These are phyloP conservation scores for Ophiostoma quercus DNA, from an alignment of 2,329 filamentous ascomycete species.

Conservation along the genomic window DNA sequence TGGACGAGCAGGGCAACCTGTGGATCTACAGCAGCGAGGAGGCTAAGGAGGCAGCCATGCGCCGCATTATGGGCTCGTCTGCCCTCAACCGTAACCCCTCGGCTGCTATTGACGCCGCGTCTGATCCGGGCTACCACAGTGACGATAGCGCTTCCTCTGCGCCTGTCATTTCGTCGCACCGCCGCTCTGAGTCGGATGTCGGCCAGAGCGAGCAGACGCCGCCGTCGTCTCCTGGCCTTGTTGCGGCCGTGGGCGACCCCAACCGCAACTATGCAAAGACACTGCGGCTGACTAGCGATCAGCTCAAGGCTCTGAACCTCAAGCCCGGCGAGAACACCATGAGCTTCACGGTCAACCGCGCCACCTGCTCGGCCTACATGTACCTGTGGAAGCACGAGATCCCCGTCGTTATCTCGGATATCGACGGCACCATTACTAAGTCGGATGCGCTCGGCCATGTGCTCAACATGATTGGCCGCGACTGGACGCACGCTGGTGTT, in stretches of 20 bases:
- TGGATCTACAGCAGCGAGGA: conserved; percentile 99
- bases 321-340: conserved; percentile 85
- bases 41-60: conserved; percentile 82
- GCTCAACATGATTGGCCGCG: conserved; percentile 90
- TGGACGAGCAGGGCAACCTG: conserved; percentile 92
- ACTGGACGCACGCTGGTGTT: conserved; percentile 96
- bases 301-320: conserved; percentile 78
- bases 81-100: conserved; percentile 47
- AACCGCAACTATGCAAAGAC: conserved; percentile 95
- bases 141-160: conserved; percentile 64
- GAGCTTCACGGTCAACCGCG: conserved; percentile 93
- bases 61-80: conserved; percentile 52
- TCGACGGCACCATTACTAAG: conserved; percentile 98
- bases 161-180: conserved; percentile 41
- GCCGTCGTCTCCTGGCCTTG: conserved; percentile 64
- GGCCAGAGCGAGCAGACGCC: conserved; percentile 53
- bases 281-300: conserved; percentile 86
- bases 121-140: conserved; percentile 92
- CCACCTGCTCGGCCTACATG: conserved; percentile 87
- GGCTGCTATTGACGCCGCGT: conserved; percentile 70
- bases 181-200: conserved; percentile 62
- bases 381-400: conserved; percentile 89
- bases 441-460: conserved; percentile 92
- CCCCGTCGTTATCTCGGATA: conserved; percentile 95
- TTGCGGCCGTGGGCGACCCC: conserved; percentile 54